Conservation (phyloP, 768 basidiomycete species). For the Tephrocybe sp. region DNA sequence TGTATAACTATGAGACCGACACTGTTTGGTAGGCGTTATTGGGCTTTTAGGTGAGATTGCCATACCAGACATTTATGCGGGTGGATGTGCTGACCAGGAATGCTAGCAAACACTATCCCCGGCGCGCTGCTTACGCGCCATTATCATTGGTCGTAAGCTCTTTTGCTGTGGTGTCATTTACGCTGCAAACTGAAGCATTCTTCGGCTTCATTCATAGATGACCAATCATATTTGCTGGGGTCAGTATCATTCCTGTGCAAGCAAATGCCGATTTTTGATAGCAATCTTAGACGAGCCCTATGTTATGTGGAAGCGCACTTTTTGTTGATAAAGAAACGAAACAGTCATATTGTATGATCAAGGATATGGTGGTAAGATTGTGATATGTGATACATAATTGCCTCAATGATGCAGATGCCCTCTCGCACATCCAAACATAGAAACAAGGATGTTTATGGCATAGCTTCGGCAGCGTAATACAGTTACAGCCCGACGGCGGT, state of each 20-base stretch:
- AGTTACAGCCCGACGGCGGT: too few relatives aligned
- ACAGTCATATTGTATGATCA: not conserved
- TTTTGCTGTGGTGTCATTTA: not conserved
- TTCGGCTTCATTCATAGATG: not conserved
- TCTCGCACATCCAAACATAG: too few relatives aligned
- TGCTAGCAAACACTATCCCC: not conserved
- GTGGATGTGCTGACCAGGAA: not conserved
- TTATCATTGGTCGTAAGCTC: not conserved
- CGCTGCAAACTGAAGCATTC: not conserved
- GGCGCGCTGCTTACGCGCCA: not conserved
- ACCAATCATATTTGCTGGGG: constrained; percentile 8
- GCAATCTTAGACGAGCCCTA: not conserved
- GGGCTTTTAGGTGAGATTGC: not conserved
- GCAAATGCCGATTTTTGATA: not conserved
- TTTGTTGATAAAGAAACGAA: not conserved
- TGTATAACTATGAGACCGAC: not conserved
- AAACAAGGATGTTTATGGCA: too few relatives aligned
- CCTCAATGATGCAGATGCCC: too few relatives aligned
- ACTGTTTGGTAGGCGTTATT: not conserved
- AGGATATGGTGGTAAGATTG: not conserved
- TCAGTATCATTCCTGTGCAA: not conserved
- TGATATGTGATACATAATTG: too few relatives aligned
- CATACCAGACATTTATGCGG: too few relatives aligned
- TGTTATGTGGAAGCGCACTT: constrained; percentile 3
- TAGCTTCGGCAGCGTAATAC: too few relatives aligned